Percentiles rank a stretch among this genome's conserved stretches.
Conservation (phyloP, 768 basidiomycete species). For the Cantharellus cinnabarinus region DNA sequence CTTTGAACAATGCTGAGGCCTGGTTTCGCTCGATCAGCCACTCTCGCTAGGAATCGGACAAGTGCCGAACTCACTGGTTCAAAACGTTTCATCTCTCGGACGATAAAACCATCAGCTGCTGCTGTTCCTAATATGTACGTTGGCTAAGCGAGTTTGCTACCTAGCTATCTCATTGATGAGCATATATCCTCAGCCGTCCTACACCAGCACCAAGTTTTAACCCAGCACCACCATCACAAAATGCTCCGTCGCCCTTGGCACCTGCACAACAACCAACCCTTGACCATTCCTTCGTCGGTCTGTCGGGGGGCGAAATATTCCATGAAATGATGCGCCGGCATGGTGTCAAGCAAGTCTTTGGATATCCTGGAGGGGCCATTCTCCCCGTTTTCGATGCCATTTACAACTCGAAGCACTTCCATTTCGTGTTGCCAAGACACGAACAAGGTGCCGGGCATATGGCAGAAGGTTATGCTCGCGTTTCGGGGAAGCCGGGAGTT, state of each 20-base stretch:
- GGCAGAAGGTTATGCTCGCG: slow-evolving; percentile 95
- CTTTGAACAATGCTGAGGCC: background rate
- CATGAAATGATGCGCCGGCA: slow-evolving; percentile 99
- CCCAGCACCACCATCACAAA: slow-evolving; percentile 21
- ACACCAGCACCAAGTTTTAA: slow-evolving; percentile 32
- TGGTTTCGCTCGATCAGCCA: background rate
- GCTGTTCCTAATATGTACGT: slow-evolving; percentile 43
- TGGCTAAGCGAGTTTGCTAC: background rate
- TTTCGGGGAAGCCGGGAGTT: slow-evolving; percentile 94
- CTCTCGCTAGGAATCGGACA: background rate
- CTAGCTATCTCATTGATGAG: background rate
- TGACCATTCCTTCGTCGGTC: slow-evolving; percentile 76
- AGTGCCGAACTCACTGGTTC: background rate
- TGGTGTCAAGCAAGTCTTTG: slow-evolving; percentile 88
- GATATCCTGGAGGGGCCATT: slow-evolving; percentile 95
- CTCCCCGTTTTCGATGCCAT: slow-evolving; percentile 99
- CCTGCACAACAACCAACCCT: slow-evolving; percentile 3
- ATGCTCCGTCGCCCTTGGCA: slow-evolving; percentile 4
- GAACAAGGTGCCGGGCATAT: slow-evolving; percentile 98
- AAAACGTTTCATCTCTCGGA: background rate
- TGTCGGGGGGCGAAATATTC: slow-evolving; percentile 93
- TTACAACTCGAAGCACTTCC: slow-evolving; percentile 84
- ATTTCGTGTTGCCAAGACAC: slow-evolving; percentile 88
- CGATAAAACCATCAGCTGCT: slow-evolving; percentile 7
- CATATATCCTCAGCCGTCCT: slow-evolving; percentile 29